Percentiles rank a stretch among this genome's conserved stretches.
These are phyloP conservation scores for Austropuccinia psidii DNA, from an alignment of 1,284 basidiomycete genomes.

Conservation along the genomic window DNA sequence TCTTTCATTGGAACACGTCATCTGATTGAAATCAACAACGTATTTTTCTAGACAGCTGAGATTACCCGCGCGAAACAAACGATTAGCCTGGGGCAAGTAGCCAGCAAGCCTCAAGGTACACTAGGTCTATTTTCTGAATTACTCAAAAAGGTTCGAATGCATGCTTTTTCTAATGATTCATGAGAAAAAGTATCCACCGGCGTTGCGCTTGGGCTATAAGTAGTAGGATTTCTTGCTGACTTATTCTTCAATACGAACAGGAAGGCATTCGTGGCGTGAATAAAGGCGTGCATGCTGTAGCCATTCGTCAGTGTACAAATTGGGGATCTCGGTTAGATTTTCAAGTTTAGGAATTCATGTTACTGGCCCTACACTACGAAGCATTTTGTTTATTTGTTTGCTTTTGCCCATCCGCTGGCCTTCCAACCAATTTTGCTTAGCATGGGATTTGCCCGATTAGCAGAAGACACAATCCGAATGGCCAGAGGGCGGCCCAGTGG, in stretches of 20 bases:
- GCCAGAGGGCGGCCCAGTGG: not conserved
- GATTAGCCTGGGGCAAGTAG: not conserved
- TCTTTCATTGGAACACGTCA: not conserved
- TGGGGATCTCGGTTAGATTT: conserved; percentile 26
- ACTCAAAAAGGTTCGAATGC: conserved; percentile 5
- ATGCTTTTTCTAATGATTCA: not conserved
- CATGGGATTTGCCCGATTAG: conserved; percentile 30
- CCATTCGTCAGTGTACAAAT: conserved; percentile 35
- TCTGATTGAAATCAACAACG: too few species aligned
- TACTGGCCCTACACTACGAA: too few species aligned
- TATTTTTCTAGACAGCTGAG: conserved; percentile 23
- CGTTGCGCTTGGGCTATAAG: too few species aligned
- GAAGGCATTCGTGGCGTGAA: conserved; percentile 35
- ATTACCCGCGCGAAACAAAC: conserved; percentile 31
- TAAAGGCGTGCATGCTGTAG: conserved; percentile 35
- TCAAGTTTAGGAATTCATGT: too few species aligned
- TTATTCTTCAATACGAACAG: too few species aligned
- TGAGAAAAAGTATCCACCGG: too few species aligned
- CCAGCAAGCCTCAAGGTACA: conserved; percentile 9
- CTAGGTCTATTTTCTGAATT: conserved; percentile 27
- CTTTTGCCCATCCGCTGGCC: too few species aligned
- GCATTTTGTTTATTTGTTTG: too few species aligned
- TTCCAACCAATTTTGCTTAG: too few species aligned
- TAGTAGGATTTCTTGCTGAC: too few species aligned
- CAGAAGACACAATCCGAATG: conserved; percentile 27